These are phyloP conservation scores for Pelagophyceae sp. DNA, from an alignment of 352 stramenopile species.

Conservation along the genomic window DNA sequence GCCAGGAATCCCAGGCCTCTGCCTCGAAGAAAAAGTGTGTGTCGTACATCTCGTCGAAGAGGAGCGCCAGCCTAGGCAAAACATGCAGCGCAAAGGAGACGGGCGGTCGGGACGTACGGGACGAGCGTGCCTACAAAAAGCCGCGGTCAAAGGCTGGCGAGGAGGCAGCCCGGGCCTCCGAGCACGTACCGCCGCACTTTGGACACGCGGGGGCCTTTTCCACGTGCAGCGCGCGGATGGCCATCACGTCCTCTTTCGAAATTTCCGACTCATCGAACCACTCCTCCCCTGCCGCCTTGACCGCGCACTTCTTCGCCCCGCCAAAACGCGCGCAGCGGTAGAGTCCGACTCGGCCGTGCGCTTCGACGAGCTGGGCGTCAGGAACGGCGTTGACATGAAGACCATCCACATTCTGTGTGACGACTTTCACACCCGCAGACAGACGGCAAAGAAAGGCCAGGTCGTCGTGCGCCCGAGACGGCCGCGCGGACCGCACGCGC, in stretches of 20 bases:
- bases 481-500: not conserved
- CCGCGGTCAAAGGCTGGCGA: not conserved
- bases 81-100: not conserved
- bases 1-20: constrained; percentile 21
- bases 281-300: not conserved
- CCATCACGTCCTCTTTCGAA: not conserved
- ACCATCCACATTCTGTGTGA: constrained; percentile 64
- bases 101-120: not conserved
- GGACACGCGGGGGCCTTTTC: constrained; percentile 16
- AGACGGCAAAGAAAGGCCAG: constrained; percentile 15
- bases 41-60: constrained; percentile 64
- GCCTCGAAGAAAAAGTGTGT: constrained; percentile 52
- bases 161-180: too few species aligned
- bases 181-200: constrained; percentile 20
- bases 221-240: not conserved
- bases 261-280: constrained; percentile 13
- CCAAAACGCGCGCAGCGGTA: constrained; percentile 49
- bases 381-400: constrained; percentile 37
- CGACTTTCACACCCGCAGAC: constrained; percentile 33
- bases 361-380: constrained; percentile 46
- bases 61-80: constrained; percentile 29
- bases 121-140: not conserved
- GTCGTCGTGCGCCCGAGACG: not conserved
- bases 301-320: not conserved
- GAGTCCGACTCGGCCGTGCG: constrained; percentile 49